Evolutionary conservation across 768 basidiomycete genomes (phyloP), one percentile per base, ranked within the genome.

Genomic region (Hygrocybe punicea): DNA sequence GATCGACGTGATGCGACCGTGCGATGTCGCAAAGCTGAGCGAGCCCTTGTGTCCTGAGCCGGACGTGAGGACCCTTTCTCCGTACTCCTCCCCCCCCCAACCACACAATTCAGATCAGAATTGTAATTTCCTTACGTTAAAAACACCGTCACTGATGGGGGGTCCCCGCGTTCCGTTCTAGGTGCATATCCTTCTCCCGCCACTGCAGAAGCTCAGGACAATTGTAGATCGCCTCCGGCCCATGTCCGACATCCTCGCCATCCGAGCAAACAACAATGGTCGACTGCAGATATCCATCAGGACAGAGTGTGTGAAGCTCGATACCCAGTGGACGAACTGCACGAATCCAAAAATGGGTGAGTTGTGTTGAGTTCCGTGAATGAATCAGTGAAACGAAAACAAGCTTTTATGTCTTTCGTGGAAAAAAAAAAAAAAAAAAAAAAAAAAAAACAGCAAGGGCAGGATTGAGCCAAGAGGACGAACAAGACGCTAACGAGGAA

Each of bases 11-110:
- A 79, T 91, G 82, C 83, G 83, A 56, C 87, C 87, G 1, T 73
- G 75, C 0, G 93, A 94, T 56, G 82, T 89, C 10, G 84, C 81
- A 17, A 82, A 78, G 58, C 78, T 94, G 55, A 79, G 75, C 24
- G 93, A 94, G 67, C 93, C 93, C 1, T 69, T 90, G 62, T 94
- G 92, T 65, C 93, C 93, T 1, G 86, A 89, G 29, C 90, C 92
- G 14, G 89, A 94, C 58, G 93, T 91, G 62, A 62, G 82, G 40
- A 3, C 13, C 50, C 13, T 23, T 11, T 10, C 6, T 16, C 25
- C 14, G n/a, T 34, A 36, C 52, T 29, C 40, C 25, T 53, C 14
- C 14, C 6, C 19, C 14, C 4, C 4, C 39, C 39, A 19, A 16
- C 11, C 4, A 42, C 39, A 10, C 16, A n/a, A n/a, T n/a, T n/a